A percentile compares a stretch with the other conserved stretches of the same genome.
phyloP scores from a whole-genome alignment of 768 basidiomycete species.

The Leccinum ochraceum region DNA sequence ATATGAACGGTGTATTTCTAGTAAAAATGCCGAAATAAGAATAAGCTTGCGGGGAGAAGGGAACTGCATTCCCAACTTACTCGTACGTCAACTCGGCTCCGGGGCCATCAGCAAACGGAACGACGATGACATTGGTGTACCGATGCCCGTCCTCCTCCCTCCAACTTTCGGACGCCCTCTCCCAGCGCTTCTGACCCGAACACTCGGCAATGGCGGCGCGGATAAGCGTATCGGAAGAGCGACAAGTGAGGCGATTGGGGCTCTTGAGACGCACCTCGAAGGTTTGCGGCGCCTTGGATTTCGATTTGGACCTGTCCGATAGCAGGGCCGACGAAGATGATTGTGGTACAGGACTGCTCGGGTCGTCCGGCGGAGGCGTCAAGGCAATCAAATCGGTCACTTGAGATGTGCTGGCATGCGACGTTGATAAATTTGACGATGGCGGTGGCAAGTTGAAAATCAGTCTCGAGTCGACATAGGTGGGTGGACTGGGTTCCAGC shows the following conservation, averaged over 20 bases:
- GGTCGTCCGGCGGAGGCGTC: conserved; percentile 1
- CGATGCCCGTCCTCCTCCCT: neutral
- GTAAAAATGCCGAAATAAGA: conserved; percentile 1
- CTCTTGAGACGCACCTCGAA: conserved; percentile 36
- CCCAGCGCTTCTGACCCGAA: neutral
- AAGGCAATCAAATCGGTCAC: conserved; percentile 12
- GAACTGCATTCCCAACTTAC: conserved; percentile 38
- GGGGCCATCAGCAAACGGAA: conserved; percentile 41
- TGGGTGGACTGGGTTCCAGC: conserved; percentile 57
- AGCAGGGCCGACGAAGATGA: neutral
- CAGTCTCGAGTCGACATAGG: conserved; percentile 55
- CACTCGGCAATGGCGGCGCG: conserved; percentile 7
- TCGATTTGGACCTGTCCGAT: conserved; percentile 1
- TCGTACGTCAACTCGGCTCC: conserved; percentile 51
- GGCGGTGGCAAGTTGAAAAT: conserved; percentile 40
- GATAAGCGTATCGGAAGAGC: conserved; percentile 9
- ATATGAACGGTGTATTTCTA: conserved; percentile 50
- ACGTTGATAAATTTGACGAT: neutral
- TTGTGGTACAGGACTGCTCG: neutral
- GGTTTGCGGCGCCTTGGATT: conserved; percentile 6
- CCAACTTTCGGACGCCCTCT: conserved; percentile 18
- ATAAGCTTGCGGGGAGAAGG: neutral
- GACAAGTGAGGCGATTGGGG: conserved; percentile 25
- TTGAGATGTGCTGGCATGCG: neutral
- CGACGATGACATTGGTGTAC: conserved; percentile 35